Conservation (phyloP, 2,329 filamentous ascomycete species). For the Malbranchea zuffiana region DNA sequence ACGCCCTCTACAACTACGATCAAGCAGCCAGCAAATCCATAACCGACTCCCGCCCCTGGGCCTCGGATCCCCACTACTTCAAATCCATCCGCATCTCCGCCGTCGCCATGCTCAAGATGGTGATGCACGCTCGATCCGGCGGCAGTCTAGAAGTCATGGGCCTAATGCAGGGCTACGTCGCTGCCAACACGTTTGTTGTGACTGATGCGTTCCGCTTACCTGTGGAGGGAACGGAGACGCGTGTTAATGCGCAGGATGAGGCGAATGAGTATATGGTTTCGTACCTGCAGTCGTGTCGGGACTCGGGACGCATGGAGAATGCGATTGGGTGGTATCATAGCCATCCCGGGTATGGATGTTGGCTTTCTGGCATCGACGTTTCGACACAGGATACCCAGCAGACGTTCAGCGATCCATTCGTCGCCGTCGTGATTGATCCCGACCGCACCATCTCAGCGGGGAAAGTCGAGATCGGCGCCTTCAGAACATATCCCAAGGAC, state of each 20-base stretch:
- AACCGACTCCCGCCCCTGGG: conserved; percentile 61
- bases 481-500: conserved; percentile 73
- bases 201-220: conserved; percentile 90
- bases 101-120: conserved; percentile 93
- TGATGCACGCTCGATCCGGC: conserved; percentile 95
- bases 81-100: conserved; percentile 88
- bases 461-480: conserved; percentile 95
- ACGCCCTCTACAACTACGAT: conserved; percentile 84
- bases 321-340: conserved; percentile 97
- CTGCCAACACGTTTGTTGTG: conserved; percentile 72
- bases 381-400: conserved; percentile 79
- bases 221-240: conserved; percentile 95
- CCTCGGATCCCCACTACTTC: conserved; percentile 71
- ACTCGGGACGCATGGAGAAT: conserved; percentile 73
- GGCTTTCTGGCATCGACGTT: conserved; percentile 94
- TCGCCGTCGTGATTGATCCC: conserved; percentile 92
- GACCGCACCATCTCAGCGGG: conserved; percentile 89
- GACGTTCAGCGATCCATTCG: conserved; percentile 75
- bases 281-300: conserved; percentile 65
- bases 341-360: conserved; percentile 95
- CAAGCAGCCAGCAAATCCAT: conserved; percentile 55
- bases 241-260: conserved; percentile 90
- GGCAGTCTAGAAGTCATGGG: conserved; percentile 94
- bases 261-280: conserved; percentile 95
- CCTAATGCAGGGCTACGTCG: conserved; percentile 90